These are phyloP conservation scores for Artemisia argyi DNA, from an alignment of 129 eudicot genomes.

Conservation along the genomic window DNA sequence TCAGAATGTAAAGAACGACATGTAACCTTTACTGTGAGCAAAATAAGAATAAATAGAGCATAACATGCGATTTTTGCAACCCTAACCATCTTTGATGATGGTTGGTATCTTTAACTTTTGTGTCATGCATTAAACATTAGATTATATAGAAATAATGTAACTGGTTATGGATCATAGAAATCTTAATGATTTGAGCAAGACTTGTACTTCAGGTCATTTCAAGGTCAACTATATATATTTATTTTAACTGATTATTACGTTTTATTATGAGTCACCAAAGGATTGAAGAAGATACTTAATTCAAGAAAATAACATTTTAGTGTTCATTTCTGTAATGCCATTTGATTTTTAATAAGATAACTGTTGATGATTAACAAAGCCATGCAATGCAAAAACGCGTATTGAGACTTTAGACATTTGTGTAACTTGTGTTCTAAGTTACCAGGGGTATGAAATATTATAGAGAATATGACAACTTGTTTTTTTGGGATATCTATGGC, in stretches of 20 bases:
- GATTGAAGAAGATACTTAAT: not conserved
- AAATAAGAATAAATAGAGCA: conserved; percentile 24
- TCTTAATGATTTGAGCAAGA: conserved; percentile 20
- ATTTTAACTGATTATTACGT: not conserved
- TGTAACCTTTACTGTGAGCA: conserved; percentile 17
- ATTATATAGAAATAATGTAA: conserved; percentile 24
- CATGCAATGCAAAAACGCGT: not conserved
- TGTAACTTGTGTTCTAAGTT: too few species aligned
- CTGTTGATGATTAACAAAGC: not conserved
- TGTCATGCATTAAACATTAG: conserved; percentile 11
- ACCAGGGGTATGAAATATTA: too few species aligned
- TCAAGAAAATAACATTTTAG: conserved; percentile 6
- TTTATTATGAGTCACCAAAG: conserved; percentile 12
- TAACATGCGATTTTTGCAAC: conserved; percentile 1
- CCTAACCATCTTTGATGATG: conserved; percentile 22
- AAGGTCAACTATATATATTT: conserved; percentile 7
- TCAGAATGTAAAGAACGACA: conserved; percentile 32
- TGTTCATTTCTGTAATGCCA: not conserved
- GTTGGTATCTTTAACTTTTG: conserved; percentile 12
- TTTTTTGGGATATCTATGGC: too few species aligned
- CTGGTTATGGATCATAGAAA: conserved; percentile 6
- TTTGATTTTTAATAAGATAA: not conserved
- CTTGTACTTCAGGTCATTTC: conserved; percentile 27
- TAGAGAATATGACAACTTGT: too few species aligned
- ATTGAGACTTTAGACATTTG: too few species aligned